Evolutionary conservation across 805 yeast genomes (phyloP), one percentile per base, ranked within the genome.

Genomic region (Wickerhamomyces alni): DNA sequence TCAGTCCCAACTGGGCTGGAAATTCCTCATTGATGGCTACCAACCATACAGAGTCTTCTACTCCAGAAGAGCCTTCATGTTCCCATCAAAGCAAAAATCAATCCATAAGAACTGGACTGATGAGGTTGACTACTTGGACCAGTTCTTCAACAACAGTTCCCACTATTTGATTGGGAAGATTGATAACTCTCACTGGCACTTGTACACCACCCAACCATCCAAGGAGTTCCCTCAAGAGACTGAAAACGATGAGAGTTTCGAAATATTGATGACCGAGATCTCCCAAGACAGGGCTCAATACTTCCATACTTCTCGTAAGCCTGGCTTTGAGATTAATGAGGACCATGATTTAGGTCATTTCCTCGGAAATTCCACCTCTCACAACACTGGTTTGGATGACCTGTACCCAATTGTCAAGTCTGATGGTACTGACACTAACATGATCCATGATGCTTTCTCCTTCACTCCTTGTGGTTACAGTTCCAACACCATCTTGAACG

Each of bases 381-480:
- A 65, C 33, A 55, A 62, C 31, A 70, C 88, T 6, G 74, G 78
- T 3, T 70, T 91, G 47, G 83, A 84, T 61, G 60, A 70, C 33
- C 58, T 91, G 18, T 85, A 75, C n/a, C 34, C 34, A 19, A 15
- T 12, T 15, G 9, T 4, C 6, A 30, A 17, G 17, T 9, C 18
- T 6, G 11, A 29, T 16, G 21, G 21, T 13, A 13, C 11, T 53
- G 60, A 65, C 25, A 60, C 63, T 19, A 50, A 65, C 10, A 59
- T 81, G 43, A 58, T 66, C 40, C 87, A 82, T 52, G 98, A 91
- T 64, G 85, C 96, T 8, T 91, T 87, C 63, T 81, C 93, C 22
- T 91, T 91, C 60, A 68, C 84, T 4, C 99, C 99, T 2, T 91
- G 98, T 60, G 99, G 99, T 8, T 91, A 79, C 56, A 87, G 96